phyloP scores from a whole-genome alignment of 176 grass and related monocot species.

The Tillandsia fasciculata region DNA sequence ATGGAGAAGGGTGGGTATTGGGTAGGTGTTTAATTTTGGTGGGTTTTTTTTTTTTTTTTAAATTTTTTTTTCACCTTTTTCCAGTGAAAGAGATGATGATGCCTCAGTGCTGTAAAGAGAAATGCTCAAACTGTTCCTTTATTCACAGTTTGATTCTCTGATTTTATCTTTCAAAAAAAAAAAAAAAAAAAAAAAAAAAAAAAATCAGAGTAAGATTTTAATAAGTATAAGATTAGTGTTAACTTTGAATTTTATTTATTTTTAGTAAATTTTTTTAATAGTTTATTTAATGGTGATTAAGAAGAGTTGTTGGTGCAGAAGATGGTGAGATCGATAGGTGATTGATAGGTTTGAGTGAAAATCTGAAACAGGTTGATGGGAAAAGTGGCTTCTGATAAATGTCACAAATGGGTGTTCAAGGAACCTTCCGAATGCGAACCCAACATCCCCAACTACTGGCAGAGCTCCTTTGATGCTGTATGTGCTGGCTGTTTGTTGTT shows the following conservation, averaged over 20 bases:
- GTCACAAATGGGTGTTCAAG: slow-evolving; percentile 99
- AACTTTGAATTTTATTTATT: neutral
- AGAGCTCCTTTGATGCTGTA: slow-evolving; percentile 99
- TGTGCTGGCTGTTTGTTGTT: slow-evolving; percentile 10
- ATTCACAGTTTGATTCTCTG: neutral
- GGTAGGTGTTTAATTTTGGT: slow-evolving; percentile 60
- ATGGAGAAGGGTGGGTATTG: slow-evolving; percentile 99
- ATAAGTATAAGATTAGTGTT: neutral
- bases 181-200: neutral
- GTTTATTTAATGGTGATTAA: neutral
- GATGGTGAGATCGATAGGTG: slow-evolving; percentile 16
- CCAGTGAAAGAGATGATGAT: neutral
- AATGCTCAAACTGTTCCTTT: neutral
- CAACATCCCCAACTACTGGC: slow-evolving; percentile 99
- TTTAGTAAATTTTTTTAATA: neutral
- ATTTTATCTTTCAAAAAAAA: neutral
- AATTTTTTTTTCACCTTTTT: slow-evolving; percentile 21
- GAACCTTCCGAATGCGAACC: slow-evolving; percentile 99
- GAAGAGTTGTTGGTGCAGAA: neutral
- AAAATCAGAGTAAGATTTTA: neutral
- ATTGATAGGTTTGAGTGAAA: slow-evolving; percentile 26
- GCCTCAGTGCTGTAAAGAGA: slow-evolving; percentile 2
- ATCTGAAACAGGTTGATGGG: slow-evolving; percentile 75
- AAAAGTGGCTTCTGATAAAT: slow-evolving; percentile 99
- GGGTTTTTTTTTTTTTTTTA: slow-evolving; percentile 19